A percentile compares a stretch with the other conserved stretches of the same genome.
Conservation (phyloP, 371 early-diverging fungal genomes). For the Mycotypha africana region DNA sequence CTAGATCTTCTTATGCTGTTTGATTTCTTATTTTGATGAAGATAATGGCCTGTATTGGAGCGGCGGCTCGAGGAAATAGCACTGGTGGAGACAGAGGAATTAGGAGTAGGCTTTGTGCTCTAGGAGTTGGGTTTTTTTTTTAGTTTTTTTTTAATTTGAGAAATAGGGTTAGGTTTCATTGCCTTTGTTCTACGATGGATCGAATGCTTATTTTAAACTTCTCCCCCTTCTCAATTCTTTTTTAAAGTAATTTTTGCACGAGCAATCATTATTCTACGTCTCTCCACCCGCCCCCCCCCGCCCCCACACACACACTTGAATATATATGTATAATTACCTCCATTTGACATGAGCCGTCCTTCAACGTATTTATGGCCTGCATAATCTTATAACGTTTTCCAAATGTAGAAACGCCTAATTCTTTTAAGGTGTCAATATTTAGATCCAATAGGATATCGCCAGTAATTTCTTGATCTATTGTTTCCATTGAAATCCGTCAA, state of each 20-base stretch:
- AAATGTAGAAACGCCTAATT: conserved; percentile 62
- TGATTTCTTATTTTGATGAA: too few species aligned
- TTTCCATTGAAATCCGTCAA: too few species aligned
- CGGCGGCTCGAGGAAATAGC: conserved; percentile 7
- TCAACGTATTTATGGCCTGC: conserved; percentile 57
- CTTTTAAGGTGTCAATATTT: conserved; percentile 60
- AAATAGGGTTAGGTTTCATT: not conserved
- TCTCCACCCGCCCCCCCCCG: too few species aligned
- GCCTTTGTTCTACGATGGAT: too few species aligned
- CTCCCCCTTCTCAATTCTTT: too few species aligned
- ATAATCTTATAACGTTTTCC: conserved; percentile 69
- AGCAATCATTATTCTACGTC: too few species aligned
- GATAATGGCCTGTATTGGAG: too few species aligned
- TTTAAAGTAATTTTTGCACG: too few species aligned
- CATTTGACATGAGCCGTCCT: too few species aligned
- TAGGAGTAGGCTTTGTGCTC: conserved; percentile 19
- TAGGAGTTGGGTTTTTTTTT: too few species aligned
- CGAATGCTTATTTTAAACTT: too few species aligned
- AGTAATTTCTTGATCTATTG: conserved; percentile 61
- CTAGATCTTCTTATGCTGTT: conserved; percentile 11
- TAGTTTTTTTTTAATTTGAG: not conserved
- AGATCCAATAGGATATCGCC: conserved; percentile 66
- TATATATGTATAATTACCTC: not conserved
- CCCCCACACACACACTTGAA: not conserved
- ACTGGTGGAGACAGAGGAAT: conserved; percentile 17